These are phyloP conservation scores for Wallacemonas rigidus DNA, from an alignment of 208 protist genomes.

Conservation along the genomic window DNA sequence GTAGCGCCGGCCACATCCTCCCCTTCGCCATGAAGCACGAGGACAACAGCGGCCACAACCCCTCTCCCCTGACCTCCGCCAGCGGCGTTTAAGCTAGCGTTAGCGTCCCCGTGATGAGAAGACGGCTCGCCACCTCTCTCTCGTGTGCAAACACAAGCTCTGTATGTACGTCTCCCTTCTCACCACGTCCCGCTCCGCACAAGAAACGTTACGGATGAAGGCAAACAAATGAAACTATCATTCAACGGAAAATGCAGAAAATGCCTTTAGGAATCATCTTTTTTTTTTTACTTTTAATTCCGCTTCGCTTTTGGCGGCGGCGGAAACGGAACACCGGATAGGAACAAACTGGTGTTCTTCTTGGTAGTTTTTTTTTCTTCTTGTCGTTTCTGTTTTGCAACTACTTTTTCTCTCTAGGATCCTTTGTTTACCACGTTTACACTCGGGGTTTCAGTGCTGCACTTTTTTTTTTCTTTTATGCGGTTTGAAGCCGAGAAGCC, in stretches of 20 bases:
- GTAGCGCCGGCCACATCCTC: conserved; percentile 51
- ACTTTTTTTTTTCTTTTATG: conserved; percentile 19
- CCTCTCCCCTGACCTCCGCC: conserved; percentile 41
- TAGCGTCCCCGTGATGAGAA: background rate
- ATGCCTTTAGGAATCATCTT: conserved; percentile 4
- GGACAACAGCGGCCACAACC: conserved; percentile 67
- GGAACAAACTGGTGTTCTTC: conserved; percentile 13
- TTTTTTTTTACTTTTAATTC: conserved; percentile 17
- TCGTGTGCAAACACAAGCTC: too few relatives aligned
- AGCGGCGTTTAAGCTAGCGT: conserved; percentile 19
- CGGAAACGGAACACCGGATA: conserved; percentile 10
- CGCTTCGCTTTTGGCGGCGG: conserved; percentile 15
- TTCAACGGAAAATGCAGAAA: background rate
- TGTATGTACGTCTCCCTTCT: too few relatives aligned
- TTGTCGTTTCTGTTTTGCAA: conserved; percentile 2
- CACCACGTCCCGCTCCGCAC: background rate
- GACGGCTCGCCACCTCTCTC: too few relatives aligned
- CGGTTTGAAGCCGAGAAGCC: background rate
- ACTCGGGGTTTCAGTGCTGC: conserved; percentile 1
- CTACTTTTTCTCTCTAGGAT: conserved; percentile 10
- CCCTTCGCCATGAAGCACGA: conserved; percentile 59
- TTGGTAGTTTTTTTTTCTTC: conserved; percentile 14
- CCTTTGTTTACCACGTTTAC: conserved; percentile 2
- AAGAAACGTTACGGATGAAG: conserved; percentile 11
- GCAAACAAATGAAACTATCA: conserved; percentile 8